These are phyloP conservation scores for Suillus plorans DNA, from an alignment of 768 basidiomycete genomes.

Conservation along the genomic window DNA sequence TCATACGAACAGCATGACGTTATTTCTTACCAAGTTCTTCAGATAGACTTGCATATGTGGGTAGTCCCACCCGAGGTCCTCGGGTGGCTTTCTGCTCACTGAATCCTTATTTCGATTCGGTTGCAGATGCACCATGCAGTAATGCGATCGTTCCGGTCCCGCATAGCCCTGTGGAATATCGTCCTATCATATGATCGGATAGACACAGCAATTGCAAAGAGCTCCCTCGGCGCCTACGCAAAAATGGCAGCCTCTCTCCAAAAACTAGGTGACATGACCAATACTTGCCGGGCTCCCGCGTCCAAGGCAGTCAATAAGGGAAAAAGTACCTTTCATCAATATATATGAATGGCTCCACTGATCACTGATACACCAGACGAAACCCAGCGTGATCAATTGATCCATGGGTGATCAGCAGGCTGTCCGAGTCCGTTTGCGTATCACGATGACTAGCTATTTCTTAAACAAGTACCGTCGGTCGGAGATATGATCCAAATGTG, in stretches of 20 bases:
- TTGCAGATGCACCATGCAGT: background rate
- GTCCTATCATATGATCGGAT: background rate
- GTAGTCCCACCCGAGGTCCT: background rate
- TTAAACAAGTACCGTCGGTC: background rate
- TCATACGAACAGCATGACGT: background rate
- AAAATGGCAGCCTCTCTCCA: background rate
- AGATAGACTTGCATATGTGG: background rate
- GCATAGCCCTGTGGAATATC: background rate
- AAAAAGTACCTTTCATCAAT: background rate
- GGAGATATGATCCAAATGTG: background rate
- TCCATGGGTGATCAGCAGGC: background rate
- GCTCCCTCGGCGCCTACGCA: background rate
- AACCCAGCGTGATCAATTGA: background rate
- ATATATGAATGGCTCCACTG: background rate
- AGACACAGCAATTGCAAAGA: background rate
- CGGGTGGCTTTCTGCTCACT: background rate
- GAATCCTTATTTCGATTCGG: background rate
- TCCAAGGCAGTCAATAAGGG: background rate
- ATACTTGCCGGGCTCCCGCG: background rate
- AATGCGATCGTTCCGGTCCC: background rate
- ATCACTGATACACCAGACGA: background rate
- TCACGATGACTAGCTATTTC: background rate
- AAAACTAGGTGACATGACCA: background rate
- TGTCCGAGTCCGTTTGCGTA: too few relatives aligned
- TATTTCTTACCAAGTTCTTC: background rate